Evolutionary conservation across 805 yeast genomes (phyloP), one percentile per base, ranked within the genome.

Genomic region (Candida nonsorbophila): DNA sequence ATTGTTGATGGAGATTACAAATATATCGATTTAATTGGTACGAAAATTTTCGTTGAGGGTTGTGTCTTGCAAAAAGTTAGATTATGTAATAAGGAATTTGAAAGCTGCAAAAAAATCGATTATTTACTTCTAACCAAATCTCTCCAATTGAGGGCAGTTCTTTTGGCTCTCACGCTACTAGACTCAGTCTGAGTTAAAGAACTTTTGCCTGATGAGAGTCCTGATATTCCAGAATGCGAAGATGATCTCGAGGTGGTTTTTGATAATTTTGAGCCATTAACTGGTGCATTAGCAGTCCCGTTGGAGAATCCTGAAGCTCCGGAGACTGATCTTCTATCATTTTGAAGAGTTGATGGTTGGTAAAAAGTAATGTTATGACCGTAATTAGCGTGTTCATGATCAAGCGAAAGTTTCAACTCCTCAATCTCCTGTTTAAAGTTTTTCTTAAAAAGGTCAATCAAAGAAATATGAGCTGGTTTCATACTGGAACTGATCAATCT

Each of bases 361-460:
- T 33, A 39, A 19, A 36, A 42, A 14, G 37, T 24, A n/a, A 37
- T 32, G 20, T 28, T 36, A 29, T 47, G 57, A 29, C 49, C 49
- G 40, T 57, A 57, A 6, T 33, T 41, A 21, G 38, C 22, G 20
- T 44, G 32, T 4, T 58, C 62, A 40, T 55, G 48, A 33, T 55
- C 58, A 14, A 67, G 57, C 14, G 51, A 42, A 29, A 62, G 49
- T 33, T 58, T 51, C 47, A 72, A 54, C 13, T 42, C 42, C 18
- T 47, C 61, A 32, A 87, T 78, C 41, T 86, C 95, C 5, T 60
- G 68, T 16, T 61, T 59, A 54, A 86, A 86, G 49, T 85, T 84
- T 56, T 70, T 70, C 40, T 66, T 67, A 58, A 73, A 84, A 33
- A 85, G 55, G 19, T 68, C 72, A 21, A 76, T 69, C 56, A 86